Conservation (phyloP, 2,329 filamentous ascomycete genomes). For the Fusarium mexicanum region DNA sequence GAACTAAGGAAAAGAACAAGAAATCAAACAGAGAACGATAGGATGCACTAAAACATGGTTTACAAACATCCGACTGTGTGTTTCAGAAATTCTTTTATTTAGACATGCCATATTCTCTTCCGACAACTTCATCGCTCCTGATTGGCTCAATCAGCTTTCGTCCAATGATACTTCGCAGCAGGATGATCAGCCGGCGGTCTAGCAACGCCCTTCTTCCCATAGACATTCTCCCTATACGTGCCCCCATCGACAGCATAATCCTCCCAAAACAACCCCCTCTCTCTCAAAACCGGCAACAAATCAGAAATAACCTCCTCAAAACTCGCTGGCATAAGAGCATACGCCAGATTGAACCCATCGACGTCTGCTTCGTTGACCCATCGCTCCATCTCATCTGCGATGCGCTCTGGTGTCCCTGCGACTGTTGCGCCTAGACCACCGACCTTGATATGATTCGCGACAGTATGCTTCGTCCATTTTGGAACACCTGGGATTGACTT, state of each 20-base stretch:
- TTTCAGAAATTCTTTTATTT: neutral
- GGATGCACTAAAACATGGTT: neutral
- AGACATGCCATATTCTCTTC: neutral
- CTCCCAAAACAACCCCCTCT: constrained; percentile 66
- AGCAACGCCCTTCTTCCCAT: constrained; percentile 47
- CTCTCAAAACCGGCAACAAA: constrained; percentile 69
- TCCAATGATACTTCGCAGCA: constrained; percentile 53
- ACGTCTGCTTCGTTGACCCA: constrained; percentile 77
- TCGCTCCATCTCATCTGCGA: constrained; percentile 73
- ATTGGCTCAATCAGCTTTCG: constrained; percentile 40
- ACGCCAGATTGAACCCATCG: constrained; percentile 75
- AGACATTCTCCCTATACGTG: constrained; percentile 57
- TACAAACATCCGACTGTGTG: neutral
- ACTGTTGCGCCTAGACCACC: constrained; percentile 73
- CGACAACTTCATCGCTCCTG: neutral
- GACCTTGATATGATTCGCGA: constrained; percentile 74
- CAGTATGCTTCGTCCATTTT: constrained; percentile 77
- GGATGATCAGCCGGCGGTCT: constrained; percentile 52
- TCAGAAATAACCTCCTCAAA: constrained; percentile 75
- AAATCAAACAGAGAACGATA: neutral
- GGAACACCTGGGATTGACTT: constrained; percentile 65
- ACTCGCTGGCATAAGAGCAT: constrained; percentile 60
- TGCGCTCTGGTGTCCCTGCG: constrained; percentile 70
- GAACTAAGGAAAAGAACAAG: too few species aligned
- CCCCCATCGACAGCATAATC: constrained; percentile 55